Evolutionary conservation across 352 stramenopile species (phyloP), one percentile per base, ranked within the genome.

Genomic region (Globisporangium barbulae): DNA sequence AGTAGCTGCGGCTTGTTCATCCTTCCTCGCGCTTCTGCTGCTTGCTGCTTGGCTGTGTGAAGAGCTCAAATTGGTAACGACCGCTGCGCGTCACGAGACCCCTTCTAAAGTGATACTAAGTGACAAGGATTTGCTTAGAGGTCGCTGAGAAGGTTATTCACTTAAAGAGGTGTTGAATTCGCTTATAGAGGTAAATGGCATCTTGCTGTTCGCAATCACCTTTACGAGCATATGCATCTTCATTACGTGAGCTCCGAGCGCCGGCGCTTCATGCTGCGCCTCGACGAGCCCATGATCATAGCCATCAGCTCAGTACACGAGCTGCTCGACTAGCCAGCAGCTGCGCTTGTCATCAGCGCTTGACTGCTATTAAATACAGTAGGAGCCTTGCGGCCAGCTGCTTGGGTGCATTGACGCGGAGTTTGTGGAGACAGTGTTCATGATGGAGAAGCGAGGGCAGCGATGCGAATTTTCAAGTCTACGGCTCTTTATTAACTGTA

Each of bases 1-100:
- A 85, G 64, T 44, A 85, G 63, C 59, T 79, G 61, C 28, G 56
- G 35, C 65, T 85, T 85, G 50, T 77, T 81, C 73, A 81, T 81
- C 37, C 19, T 53, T 25, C 2, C 7, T 19, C 25, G 33, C 10
- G 35, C 35, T 41, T 41, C 35, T 22, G 5, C 17, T 44, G 39
- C 19, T 33, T 45, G 33, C 6, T 48, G 42, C 39, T 13, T n/a
- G 21, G 42, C 9, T 53, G 19, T 49, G 37, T 54, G 49, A 54
- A 37, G 25, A 25, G 49, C 49, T 54, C 30, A 17, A 21, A 42
- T 19, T 54, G 22, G 31, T 31, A 53, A 31, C 47, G 22, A 35
- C 48, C 22, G 37, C n/a, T 54, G 48, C 39, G 25, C 25, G 25
- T 54, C 25, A 54, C 48, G 15, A 33, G 37, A 35, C 48, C 48